Evolutionary conservation across 306 rosid genomes (phyloP), one percentile per base, ranked within the genome.

Genomic region (Pterocarpus santalinus): DNA sequence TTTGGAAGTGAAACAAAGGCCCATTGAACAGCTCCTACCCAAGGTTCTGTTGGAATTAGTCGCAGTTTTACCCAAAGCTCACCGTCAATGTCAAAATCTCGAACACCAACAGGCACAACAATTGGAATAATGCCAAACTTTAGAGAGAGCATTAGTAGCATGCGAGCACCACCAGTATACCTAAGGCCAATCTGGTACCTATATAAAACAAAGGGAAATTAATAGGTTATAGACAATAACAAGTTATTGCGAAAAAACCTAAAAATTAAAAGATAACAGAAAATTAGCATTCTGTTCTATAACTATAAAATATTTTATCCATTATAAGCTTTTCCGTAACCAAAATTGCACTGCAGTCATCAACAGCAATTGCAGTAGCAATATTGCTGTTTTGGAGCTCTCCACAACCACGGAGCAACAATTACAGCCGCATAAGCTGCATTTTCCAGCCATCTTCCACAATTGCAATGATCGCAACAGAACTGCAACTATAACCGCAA

Each of bases 101-200:
- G 96, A 82, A 93, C 90, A 61, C 96, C 98, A 63, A 96, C 98
- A 4, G 99, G 99, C 75, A 96, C 92, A 35, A 56, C 85, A 81
- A 96, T 89, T 30, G 99, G 99, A 75, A 96, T 85, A 65, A 96
- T 82, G 86, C 98, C 94, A 88, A 92, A 93, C 80, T 93, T 96
- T 57, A 96, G 88, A 62, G 98, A 87, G 53, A 96, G 99, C 96
- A 88, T 93, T 71, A 96, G 86, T 80, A 96, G 83, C 97, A 92
- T 88, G 62, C 97, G 98, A 70, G 99, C 99, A 66, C 99, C 98
- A 13, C 99, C 99, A 7, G 99, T 89, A 79, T 96, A 96, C 58
- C 99, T 88, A 69, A 96, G 91, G 70, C 99, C 99, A 79, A 96
- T 96, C 83, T 96, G 99, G 90, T 96, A 96, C 98, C 99, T 96